Evolutionary conservation across 2,329 filamentous ascomycete species (phyloP).

Genomic region (Claviceps sorghi): DNA sequence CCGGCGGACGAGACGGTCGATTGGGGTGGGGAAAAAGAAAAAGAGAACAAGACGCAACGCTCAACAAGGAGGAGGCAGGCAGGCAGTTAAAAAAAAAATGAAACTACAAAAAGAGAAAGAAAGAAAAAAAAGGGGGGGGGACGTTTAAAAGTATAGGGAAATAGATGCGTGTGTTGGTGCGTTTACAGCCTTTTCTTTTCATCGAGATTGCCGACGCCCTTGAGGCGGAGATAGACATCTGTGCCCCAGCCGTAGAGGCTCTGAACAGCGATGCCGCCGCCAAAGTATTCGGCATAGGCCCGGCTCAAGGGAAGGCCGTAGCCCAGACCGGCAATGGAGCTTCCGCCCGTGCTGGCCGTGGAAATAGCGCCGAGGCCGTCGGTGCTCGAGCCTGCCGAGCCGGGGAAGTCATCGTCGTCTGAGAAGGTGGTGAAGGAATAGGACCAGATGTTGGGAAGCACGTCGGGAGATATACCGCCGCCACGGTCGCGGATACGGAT

Average conservation of each 20-base stretch:
- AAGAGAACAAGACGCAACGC: too few relatives aligned
- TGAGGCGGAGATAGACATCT: slow-evolving; percentile 52
- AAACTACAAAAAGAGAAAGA: too few relatives aligned
- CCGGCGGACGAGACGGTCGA: too few relatives aligned
- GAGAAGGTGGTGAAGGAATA: slow-evolving; percentile 95
- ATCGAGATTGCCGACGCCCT: slow-evolving; percentile 44
- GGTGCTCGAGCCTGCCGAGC: slow-evolving; percentile 32
- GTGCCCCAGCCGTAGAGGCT: slow-evolving; percentile 87
- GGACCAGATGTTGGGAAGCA: slow-evolving; percentile 81
- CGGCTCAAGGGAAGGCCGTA: slow-evolving; percentile 84
- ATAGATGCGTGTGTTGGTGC: too few relatives aligned
- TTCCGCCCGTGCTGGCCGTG: slow-evolving; percentile 53
- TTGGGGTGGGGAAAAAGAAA: too few relatives aligned
- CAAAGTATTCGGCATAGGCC: slow-evolving; percentile 96
- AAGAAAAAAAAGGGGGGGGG: too few relatives aligned
- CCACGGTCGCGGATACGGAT: slow-evolving; percentile 93
- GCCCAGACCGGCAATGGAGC: slow-evolving; percentile 80
- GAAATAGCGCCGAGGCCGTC: slow-evolving; percentile 61
- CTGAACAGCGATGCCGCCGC: slow-evolving; percentile 87
- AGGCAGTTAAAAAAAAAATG: too few relatives aligned
- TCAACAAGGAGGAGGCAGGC: too few relatives aligned
- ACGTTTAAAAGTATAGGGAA: too few relatives aligned
- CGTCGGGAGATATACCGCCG: slow-evolving; percentile 75
- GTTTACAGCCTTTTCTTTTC: neutral
- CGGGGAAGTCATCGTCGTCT: slow-evolving; percentile 34